phyloP scores from a whole-genome alignment of 75 land plant species.

The Larix kaempferi region DNA sequence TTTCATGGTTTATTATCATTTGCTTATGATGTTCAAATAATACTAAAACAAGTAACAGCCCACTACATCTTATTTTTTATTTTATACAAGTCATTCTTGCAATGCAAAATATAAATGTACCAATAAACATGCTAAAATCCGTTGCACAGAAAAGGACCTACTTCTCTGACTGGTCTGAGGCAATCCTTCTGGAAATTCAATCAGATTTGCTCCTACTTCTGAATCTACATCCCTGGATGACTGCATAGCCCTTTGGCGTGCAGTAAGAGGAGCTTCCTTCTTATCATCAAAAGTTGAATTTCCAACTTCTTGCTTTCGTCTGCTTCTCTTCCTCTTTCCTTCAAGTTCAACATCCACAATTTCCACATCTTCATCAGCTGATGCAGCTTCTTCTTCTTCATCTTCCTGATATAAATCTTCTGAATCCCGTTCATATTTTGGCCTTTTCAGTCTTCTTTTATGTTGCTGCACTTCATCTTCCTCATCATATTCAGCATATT shows the following conservation, averaged over 20 bases:
- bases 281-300: slow-evolving; percentile 24
- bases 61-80: neutral
- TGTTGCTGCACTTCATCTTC: slow-evolving; percentile 13
- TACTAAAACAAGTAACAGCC: neutral
- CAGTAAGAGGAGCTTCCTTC: slow-evolving; percentile 59
- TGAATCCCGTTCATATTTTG: slow-evolving; percentile 14
- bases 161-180: slow-evolving; percentile 61
- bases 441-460: slow-evolving; percentile 30
- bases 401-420: slow-evolving; percentile 48
- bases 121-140: neutral
- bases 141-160: slow-evolving; percentile 15
- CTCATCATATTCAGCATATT: slow-evolving; percentile 24
- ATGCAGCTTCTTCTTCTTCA: slow-evolving; percentile 46
- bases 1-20: no score
- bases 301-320: slow-evolving; percentile 20
- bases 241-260: slow-evolving; percentile 78
- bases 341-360: slow-evolving; percentile 16
- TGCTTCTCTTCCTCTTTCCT: slow-evolving; percentile 22
- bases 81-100: neutral
- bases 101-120: neutral
- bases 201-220: slow-evolving; percentile 26
- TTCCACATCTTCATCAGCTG: slow-evolving; percentile 27
- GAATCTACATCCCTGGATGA: slow-evolving; percentile 51
- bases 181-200: slow-evolving; percentile 86
- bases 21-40: no score